These are phyloP conservation scores for Boletus insuetus DNA, from an alignment of 768 basidiomycete species.

Conservation along the genomic window DNA sequence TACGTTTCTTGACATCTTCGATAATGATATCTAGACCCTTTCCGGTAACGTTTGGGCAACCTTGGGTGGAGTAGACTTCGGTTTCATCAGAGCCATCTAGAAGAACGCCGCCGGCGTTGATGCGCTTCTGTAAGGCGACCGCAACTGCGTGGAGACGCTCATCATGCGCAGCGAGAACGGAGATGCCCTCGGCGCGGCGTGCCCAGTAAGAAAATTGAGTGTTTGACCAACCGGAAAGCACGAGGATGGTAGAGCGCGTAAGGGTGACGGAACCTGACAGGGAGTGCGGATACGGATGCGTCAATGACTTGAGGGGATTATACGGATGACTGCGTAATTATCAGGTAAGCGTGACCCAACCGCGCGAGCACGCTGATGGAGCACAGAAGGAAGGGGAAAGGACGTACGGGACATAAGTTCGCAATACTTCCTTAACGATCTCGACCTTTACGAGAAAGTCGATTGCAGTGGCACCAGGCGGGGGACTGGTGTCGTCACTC, in stretches of 20 bases:
- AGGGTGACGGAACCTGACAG: conserved; percentile 44
- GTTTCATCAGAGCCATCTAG: conserved; percentile 25
- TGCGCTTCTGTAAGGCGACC: conserved; percentile 40
- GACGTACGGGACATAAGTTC: conserved; percentile 49
- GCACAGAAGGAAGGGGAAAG: background rate
- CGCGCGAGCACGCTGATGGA: conserved; percentile 3
- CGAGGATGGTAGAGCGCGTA: conserved; percentile 46
- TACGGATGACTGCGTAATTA: conserved; percentile 45
- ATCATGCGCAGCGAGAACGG: conserved; percentile 43
- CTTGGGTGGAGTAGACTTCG: conserved; percentile 26
- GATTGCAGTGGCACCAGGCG: conserved; percentile 41
- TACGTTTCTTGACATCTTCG: conserved; percentile 48
- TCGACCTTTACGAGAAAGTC: conserved; percentile 55
- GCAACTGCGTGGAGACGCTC: conserved; percentile 40
- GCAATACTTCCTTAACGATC: conserved; percentile 47
- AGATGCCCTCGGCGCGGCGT: conserved; percentile 48
- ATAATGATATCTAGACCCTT: conserved; percentile 50
- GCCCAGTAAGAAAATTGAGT: conserved; percentile 56
- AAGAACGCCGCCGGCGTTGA: conserved; percentile 34
- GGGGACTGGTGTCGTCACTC: conserved; percentile 26
- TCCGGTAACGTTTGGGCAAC: conserved; percentile 42
- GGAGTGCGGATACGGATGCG: conserved; percentile 38
- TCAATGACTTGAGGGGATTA: conserved; percentile 47
- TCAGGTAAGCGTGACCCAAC: conserved; percentile 22
- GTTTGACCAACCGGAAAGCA: conserved; percentile 52